Evolutionary conservation across 768 basidiomycete genomes (phyloP), one percentile per base, ranked within the genome.

Genomic region (Russula earlei): DNA sequence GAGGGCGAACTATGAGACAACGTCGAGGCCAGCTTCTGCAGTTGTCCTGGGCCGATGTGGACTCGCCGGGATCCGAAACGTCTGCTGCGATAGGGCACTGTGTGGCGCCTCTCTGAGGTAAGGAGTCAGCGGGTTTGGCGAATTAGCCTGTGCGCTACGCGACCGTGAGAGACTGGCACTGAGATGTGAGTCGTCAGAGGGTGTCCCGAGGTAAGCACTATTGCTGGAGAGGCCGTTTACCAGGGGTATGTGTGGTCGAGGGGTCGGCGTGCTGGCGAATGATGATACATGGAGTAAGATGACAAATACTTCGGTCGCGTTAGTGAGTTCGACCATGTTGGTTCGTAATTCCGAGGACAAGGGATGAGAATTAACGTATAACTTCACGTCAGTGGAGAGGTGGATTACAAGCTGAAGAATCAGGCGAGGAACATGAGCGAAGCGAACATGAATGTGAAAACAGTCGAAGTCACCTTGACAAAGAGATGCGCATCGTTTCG

Each of bases 241-340:
- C n/a, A 61, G 17, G 38, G 87, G 85, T 40, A 85, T 84, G 65
- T 79, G 80, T 12, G 84, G 74, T 37, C 81, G 74, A 38, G 72
- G 71, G 9, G 78, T 77, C 15, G 78, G 67, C 4, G 78, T 70
- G 10, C 83, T 79, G 41, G 89, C 80, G 62, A 88, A 82, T 0
- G 87, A 89, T 7, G 91, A 91, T 45, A 91, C 85, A 64, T 91
- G 88, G 17, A 94, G 73, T 46, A 95, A 74, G 61, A 91, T 88
- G 47, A 88, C 84, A 63, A 92, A 87, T 67, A 90, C 90, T 68
- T 94, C 84, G 11, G 91, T 91, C 12, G 84, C 79, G 63, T 88
- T 86, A 20, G 85, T 88, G 54, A 96, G 76, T 60, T 80, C 79
- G 38, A 84, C 79, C 73, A 91, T 83, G 64, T 83, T 82, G 52